phyloP scores from a whole-genome alignment of 371 early-diverging fungal species.

The Actinomortierella ambigua region DNA sequence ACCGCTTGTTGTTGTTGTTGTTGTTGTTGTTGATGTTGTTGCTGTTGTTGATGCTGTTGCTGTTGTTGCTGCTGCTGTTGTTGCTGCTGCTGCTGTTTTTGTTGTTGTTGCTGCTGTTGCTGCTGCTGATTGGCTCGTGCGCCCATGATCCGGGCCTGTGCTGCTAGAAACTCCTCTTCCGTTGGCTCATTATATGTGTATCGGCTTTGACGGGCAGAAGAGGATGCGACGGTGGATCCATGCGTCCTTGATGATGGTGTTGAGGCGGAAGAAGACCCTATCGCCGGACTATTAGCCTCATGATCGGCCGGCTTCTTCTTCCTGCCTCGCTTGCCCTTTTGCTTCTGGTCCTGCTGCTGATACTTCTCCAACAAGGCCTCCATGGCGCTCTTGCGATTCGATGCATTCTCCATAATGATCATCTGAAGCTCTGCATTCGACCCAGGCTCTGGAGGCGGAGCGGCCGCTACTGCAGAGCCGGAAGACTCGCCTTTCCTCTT shows the following conservation, averaged over 20 bases:
- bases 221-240: conserved; percentile 3
- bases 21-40: conserved; percentile 6
- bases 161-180: conserved; percentile 67
- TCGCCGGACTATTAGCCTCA: conserved; percentile 2
- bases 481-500: conserved; percentile 9
- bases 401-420: conserved; percentile 36
- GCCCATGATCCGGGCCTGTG: conserved; percentile 56
- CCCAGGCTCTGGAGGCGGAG: conserved; percentile 37
- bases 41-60: not conserved
- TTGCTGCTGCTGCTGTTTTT: not conserved
- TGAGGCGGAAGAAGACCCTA: too few relatives aligned
- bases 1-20: conserved; percentile 10
- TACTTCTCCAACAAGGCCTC: conserved; percentile 54
- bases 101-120: conserved; percentile 2
- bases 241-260: not conserved
- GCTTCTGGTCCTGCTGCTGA: conserved; percentile 30
- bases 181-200: conserved; percentile 51
- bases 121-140: not conserved
- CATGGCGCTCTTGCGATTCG: conserved; percentile 43
- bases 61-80: conserved; percentile 5
- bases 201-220: conserved; percentile 8
- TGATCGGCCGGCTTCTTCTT: conserved; percentile 4
- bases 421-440: conserved; percentile 39
- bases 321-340: conserved; percentile 9
- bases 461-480: conserved; percentile 15